Conservation (phyloP, 2,329 filamentous ascomycete genomes). For the Nothopassalora personata region DNA sequence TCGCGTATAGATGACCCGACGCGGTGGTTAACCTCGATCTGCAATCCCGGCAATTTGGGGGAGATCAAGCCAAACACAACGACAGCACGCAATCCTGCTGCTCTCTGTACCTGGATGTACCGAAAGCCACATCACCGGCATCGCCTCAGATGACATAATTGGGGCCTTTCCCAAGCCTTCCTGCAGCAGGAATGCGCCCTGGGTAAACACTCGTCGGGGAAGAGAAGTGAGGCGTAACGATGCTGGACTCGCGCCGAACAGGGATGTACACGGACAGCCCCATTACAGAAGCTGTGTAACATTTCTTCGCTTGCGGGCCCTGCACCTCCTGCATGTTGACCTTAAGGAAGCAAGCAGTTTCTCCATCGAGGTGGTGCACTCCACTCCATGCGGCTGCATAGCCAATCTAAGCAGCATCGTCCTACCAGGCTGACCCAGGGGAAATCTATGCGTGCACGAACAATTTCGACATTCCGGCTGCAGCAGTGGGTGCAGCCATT, state of each 20-base stretch:
- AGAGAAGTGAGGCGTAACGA: neutral
- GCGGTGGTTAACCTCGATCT: constrained; percentile 9
- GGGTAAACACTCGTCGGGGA: neutral
- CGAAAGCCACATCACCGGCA: constrained; percentile 13
- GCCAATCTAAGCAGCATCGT: constrained; percentile 5
- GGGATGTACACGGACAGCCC: constrained; percentile 5
- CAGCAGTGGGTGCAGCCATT: neutral
- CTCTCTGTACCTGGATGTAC: constrained; percentile 14
- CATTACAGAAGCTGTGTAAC: constrained; percentile 7
- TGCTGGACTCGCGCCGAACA: constrained; percentile 8
- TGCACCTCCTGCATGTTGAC: constrained; percentile 5
- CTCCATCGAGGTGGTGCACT: neutral
- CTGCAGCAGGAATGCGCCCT: constrained; percentile 1
- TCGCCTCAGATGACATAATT: constrained; percentile 2
- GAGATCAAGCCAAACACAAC: constrained; percentile 9
- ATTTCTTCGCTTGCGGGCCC: constrained; percentile 3
- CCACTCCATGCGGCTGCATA: constrained; percentile 6
- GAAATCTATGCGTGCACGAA: constrained; percentile 1
- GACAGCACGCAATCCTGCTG: constrained; percentile 4
- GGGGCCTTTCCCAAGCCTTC: constrained; percentile 8
- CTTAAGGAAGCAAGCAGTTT: constrained; percentile 3
- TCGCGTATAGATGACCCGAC: constrained; percentile 10
- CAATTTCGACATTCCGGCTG: neutral
- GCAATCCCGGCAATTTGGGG: constrained; percentile 5
- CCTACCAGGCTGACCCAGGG: constrained; percentile 1